These are phyloP conservation scores for Priceomyces medius DNA, from an alignment of 805 yeast genomes.

Conservation along the genomic window DNA sequence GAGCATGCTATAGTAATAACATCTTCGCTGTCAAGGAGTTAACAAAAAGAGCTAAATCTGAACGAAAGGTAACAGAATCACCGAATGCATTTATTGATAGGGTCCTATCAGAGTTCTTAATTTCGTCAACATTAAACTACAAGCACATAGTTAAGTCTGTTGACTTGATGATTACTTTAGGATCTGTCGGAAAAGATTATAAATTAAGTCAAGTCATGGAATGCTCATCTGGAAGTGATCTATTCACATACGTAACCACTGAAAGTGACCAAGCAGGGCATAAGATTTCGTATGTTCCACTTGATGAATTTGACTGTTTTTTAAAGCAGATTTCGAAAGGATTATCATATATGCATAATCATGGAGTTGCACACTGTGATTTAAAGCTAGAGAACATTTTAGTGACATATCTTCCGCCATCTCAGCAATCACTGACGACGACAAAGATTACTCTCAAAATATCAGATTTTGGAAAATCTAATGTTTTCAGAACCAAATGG, in stretches of 20 bases:
- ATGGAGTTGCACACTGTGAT: constrained; percentile 94
- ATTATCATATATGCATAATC: constrained; percentile 78
- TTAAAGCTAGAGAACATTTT: constrained; percentile 85
- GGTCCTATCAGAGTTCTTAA: constrained; percentile 86
- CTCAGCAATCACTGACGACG: not conserved
- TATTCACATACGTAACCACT: constrained; percentile 31
- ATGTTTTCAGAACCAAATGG: constrained; percentile 89
- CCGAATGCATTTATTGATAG: constrained; percentile 59
- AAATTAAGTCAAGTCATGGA: constrained; percentile 38
- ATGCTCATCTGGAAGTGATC: constrained; percentile 36
- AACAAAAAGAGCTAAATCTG: constrained; percentile 16
- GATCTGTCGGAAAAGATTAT: constrained; percentile 6
- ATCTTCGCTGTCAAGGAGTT: constrained; percentile 38
- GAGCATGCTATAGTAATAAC: constrained; percentile 5
- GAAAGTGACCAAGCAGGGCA: constrained; percentile 7
- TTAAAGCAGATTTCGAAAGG: constrained; percentile 85
- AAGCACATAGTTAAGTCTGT: constrained; percentile 74
- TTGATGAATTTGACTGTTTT: constrained; percentile 80
- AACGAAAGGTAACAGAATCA: constrained; percentile 20
- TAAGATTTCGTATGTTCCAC: constrained; percentile 17
- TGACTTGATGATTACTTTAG: constrained; percentile 59
- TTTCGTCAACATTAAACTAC: constrained; percentile 73
- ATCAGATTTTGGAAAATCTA: constrained; percentile 87
- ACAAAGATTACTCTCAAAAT: constrained; percentile 24
- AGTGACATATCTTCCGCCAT: constrained; percentile 25